Percentiles rank a stretch among this genome's conserved stretches.
phyloP scores from a whole-genome alignment of 2,329 filamentous ascomycete genomes.

The Colletotrichum sp. region DNA sequence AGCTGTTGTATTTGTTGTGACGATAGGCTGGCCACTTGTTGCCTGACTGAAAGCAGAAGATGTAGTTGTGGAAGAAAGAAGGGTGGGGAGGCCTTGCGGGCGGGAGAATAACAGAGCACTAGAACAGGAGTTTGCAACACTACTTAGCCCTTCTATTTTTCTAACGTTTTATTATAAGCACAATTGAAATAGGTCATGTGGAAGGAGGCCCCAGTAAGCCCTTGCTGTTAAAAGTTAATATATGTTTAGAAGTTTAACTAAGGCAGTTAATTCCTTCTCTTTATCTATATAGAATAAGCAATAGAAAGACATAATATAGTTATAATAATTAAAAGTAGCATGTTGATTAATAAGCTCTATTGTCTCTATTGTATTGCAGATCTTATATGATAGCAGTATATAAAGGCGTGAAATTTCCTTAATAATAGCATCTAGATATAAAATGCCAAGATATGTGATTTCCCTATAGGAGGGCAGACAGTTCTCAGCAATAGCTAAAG shows the following conservation, averaged over 20 bases:
- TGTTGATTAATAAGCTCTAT: no score
- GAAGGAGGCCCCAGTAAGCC: not conserved
- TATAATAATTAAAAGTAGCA: no score
- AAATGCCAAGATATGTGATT: conserved; percentile 27
- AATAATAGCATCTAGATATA: conserved; percentile 41
- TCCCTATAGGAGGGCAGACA: not conserved
- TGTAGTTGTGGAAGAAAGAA: not conserved
- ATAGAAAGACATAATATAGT: no score
- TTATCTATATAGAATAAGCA: no score
- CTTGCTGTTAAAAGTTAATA: not conserved
- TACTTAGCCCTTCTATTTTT: not conserved
- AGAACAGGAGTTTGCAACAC: not conserved
- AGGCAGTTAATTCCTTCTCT: no score
- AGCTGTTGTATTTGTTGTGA: not conserved
- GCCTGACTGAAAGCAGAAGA: not conserved
- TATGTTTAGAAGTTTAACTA: no score
- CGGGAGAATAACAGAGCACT: not conserved
- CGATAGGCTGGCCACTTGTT: not conserved
- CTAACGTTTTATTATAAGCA: not conserved
- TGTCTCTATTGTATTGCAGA: conserved; percentile 29
- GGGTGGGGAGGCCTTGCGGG: not conserved
- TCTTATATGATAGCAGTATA: conserved; percentile 31
- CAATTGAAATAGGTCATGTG: not conserved
- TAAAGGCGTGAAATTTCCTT: conserved; percentile 37
- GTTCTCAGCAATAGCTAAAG: conserved; percentile 3